Percentiles rank a stretch among this genome's conserved stretches.
Conservation (phyloP, 192 early-diverging fungal species). For the Podochytrium sp. region DNA sequence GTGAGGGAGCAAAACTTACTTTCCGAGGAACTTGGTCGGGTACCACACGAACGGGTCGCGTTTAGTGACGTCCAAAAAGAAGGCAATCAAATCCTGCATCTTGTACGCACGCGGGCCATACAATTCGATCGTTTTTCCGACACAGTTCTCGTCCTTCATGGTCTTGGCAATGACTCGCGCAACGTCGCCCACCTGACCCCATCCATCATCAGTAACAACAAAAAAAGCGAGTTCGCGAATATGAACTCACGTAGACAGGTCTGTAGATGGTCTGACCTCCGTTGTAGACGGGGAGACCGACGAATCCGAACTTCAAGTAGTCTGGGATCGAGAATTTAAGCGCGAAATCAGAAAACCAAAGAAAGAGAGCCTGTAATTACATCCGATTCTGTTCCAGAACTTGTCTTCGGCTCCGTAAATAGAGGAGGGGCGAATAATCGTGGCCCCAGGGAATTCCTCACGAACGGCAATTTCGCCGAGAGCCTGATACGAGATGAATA, state of each 20-base stretch:
- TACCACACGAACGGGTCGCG: slow-evolving; percentile 66
- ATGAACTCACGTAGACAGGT: slow-evolving; percentile 67
- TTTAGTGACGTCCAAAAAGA: slow-evolving; percentile 65
- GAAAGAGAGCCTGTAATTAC: slow-evolving; percentile 46
- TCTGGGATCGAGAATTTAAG: too few relatives aligned
- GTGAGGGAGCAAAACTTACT: slow-evolving; percentile 45
- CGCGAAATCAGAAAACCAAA: neutral
- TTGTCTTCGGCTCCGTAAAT: slow-evolving; percentile 93
- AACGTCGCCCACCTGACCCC: slow-evolving; percentile 76
- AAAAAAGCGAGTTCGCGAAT: neutral
- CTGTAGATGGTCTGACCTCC: slow-evolving; percentile 67
- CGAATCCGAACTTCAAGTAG: slow-evolving; percentile 37
- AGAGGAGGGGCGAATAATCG: slow-evolving; percentile 87
- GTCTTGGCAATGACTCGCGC: slow-evolving; percentile 81
- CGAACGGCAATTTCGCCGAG: slow-evolving; percentile 88
- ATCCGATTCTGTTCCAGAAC: slow-evolving; percentile 88
- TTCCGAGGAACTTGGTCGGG: slow-evolving; percentile 75
- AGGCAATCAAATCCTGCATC: slow-evolving; percentile 70
- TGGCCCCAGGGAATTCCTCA: slow-evolving; percentile 88
- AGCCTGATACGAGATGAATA: slow-evolving; percentile 55
- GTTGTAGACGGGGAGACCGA: slow-evolving; percentile 67
- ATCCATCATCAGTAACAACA: neutral
- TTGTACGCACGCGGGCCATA: slow-evolving; percentile 66
- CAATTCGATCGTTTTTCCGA: slow-evolving; percentile 90
- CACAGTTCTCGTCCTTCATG: slow-evolving; percentile 69